Percentiles rank a stretch among this genome's conserved stretches.
These are phyloP conservation scores for Saccharomyces pastorianus DNA, from an alignment of 1,139 yeast genomes.

Conservation along the genomic window DNA sequence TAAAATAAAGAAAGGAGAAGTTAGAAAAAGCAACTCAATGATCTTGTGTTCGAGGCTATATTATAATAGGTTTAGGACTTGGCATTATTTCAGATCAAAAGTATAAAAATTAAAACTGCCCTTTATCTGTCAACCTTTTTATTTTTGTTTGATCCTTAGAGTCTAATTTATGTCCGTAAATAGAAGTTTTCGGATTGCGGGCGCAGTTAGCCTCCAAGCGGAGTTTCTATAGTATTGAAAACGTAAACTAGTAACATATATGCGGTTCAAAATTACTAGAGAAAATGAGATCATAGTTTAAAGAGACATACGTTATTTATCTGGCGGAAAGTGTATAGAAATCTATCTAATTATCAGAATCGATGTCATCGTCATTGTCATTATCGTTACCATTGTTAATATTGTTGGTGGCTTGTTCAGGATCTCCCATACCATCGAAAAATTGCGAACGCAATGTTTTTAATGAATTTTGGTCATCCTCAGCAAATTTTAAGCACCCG, in stretches of 20 bases:
- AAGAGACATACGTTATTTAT: neutral
- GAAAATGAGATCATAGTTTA: neutral
- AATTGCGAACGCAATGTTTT: constrained; percentile 2
- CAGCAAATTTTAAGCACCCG: constrained; percentile 18
- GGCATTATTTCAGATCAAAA: neutral
- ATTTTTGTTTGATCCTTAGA: neutral
- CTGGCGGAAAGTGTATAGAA: neutral
- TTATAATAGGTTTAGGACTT: neutral
- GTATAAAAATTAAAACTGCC: neutral
- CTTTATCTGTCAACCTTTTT: neutral
- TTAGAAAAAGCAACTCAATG: neutral
- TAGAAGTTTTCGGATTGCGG: constrained; percentile 1
- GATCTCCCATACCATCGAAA: neutral
- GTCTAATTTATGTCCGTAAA: neutral
- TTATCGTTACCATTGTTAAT: neutral
- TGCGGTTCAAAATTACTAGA: neutral
- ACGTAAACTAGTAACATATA: neutral
- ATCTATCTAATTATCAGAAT: neutral
- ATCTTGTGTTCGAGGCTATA: neutral
- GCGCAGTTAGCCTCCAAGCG: neutral
- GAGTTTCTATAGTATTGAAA: constrained; percentile 4
- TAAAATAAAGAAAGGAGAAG: neutral
- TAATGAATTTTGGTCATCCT: constrained; percentile 17
- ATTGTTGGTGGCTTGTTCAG: neutral
- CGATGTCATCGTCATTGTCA: neutral